phyloP scores from a whole-genome alignment of 306 rosid species.

The Fragaria ananassa region DNA sequence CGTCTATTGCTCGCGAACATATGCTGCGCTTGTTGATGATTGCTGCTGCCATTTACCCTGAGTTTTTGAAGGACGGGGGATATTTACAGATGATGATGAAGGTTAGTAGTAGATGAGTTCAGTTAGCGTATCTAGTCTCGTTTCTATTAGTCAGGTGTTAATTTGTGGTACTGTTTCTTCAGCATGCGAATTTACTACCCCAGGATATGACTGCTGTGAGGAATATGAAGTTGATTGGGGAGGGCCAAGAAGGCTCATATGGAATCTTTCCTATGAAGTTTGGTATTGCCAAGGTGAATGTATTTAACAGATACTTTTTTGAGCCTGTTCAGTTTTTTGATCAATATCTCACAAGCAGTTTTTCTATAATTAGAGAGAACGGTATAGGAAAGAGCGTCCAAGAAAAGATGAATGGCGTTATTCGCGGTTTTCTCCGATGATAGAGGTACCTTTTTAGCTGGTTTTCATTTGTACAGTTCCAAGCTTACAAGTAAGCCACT shows the following conservation, averaged over 20 bases:
- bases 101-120: constrained; percentile 41
- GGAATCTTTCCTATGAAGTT: constrained; percentile 70
- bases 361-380: constrained; percentile 62
- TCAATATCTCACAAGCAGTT: constrained; percentile 32
- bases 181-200: constrained; percentile 63
- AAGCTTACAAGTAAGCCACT: not conserved
- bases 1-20: constrained; percentile 68
- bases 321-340: not conserved
- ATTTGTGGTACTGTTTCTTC: constrained; percentile 23
- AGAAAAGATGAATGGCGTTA: constrained; percentile 72
- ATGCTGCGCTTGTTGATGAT: constrained; percentile 88
- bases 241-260: constrained; percentile 51
- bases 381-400: constrained; percentile 70
- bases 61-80: constrained; percentile 82
- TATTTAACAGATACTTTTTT: constrained; percentile 7
- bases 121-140: not conserved
- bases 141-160: not conserved
- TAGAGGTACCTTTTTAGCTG: constrained; percentile 48
- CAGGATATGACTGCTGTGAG: constrained; percentile 69
- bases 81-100: constrained; percentile 66
- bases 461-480: not conserved
- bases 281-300: constrained; percentile 65
- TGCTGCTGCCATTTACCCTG: constrained; percentile 84
- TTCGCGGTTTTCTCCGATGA: constrained; percentile 81
- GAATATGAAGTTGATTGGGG: constrained; percentile 60